These are phyloP conservation scores for Penicillium psychrosexuale DNA, from an alignment of 2,329 filamentous ascomycete species.

Conservation along the genomic window DNA sequence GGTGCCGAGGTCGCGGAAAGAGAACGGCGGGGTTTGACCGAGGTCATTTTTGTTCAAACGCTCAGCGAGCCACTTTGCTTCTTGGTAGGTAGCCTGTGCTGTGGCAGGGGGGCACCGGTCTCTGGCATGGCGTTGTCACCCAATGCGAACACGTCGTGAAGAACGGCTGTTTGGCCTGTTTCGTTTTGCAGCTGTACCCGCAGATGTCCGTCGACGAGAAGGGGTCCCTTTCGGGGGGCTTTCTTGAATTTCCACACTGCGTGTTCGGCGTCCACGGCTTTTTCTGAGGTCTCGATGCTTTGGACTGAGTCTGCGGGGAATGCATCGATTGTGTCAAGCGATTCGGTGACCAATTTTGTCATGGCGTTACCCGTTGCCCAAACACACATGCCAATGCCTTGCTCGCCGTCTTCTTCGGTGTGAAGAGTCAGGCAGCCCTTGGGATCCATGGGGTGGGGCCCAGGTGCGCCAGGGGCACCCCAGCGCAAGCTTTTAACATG, in stretches of 20 bases:
- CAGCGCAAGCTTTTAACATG: conserved; percentile 54
- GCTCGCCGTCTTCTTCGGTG: conserved; percentile 56
- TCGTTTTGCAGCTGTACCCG: conserved; percentile 52
- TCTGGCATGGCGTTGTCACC: conserved; percentile 58
- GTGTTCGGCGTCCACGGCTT: conserved; percentile 12
- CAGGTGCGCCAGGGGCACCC: conserved; percentile 45
- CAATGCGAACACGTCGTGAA: conserved; percentile 54
- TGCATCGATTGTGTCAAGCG: conserved; percentile 29
- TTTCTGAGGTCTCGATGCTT: conserved; percentile 19
- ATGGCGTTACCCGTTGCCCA: conserved; percentile 50
- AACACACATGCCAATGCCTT: conserved; percentile 59
- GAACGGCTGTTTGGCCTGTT: conserved; percentile 38
- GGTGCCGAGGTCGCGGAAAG: conserved; percentile 56
- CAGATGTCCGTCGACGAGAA: conserved; percentile 56
- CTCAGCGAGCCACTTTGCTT: conserved; percentile 57
- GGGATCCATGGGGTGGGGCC: conserved; percentile 41
- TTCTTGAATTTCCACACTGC: conserved; percentile 51
- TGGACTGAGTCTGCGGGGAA: conserved; percentile 34
- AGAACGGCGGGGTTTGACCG: conserved; percentile 42
- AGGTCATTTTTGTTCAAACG: conserved; percentile 52
- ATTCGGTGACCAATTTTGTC: conserved; percentile 32
- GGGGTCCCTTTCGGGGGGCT: conserved; percentile 45
- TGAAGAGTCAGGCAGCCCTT: conserved; percentile 52
- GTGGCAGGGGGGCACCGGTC: conserved; percentile 54
- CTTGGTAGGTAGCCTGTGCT: conserved; percentile 58